Base-by-base conservation (phyloP, 768 basidiomycete species). In the Brasilioporus rufonigricans region DNA sequence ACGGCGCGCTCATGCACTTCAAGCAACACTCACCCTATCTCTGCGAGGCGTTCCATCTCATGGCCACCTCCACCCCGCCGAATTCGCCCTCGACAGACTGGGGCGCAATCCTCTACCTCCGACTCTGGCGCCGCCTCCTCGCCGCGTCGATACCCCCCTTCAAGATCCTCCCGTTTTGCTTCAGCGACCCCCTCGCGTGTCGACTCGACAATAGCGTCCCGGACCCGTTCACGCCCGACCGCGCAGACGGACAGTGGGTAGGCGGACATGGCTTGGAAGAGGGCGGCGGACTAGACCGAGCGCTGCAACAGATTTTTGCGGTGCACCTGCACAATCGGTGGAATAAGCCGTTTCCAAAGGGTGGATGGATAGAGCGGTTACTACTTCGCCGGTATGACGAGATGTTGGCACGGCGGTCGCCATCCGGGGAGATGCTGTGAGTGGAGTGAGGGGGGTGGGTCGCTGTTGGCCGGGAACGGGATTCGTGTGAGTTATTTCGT, bases 311-410 rank as follows among this genome's bases (percentile, higher is more conserved):
- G 55, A 80, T 96, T 11, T 99, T 95, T 73, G 81, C 86, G 1
- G 81, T 98, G 36, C 96, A 98, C 72, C 67, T 98, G 63, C 96
- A 98, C 70, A 97, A 98, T 71, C 93, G 93, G 71, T 98, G 96
- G 95, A 82, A 88, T 48, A 97, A 93, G 76, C 71, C 73, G 48
- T 98, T 89, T 66, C 94, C 96, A 0, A 66, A 69, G 16, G 82
- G 75, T 4, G 96, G 96, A 0, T 98, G 95, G 95, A 85, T 99
- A 5, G 84, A 91, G 53, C 76, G 89, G 63, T 62, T 97, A 60
- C 70, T 98, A 52, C 68, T 95, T 58, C 77, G 69, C 59, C 75
- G 77, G 68, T 86, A 89, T 61, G 84, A 90, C 18, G 61, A 68
- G 35, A 58, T 35, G 59, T 69, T 95, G 68, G 74, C 71, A 58